These are phyloP conservation scores for Margaritispora aquatica DNA, from an alignment of 495 filamentous ascomycete species.

Conservation along the genomic window DNA sequence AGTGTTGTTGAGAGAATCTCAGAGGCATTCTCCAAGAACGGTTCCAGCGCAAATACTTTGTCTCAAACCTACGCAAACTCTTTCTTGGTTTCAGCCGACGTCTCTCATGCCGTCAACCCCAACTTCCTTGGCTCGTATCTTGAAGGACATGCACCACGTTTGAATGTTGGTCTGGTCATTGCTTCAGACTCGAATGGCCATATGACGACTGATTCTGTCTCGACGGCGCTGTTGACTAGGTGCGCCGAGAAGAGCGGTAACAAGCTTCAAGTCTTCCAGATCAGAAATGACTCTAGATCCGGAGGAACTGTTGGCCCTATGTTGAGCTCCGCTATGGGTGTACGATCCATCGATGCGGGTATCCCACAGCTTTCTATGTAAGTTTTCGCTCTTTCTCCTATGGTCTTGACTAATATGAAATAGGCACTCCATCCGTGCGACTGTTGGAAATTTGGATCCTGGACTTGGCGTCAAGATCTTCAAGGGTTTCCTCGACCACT, in stretches of 20 bases:
- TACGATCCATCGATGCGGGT: slow-evolving; percentile 83
- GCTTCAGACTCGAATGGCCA: slow-evolving; percentile 86
- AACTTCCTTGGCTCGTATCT: slow-evolving; percentile 83
- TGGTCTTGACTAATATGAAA: neutral
- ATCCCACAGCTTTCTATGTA: slow-evolving; percentile 87
- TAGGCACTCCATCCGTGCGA: slow-evolving; percentile 80
- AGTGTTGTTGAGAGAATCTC: slow-evolving; percentile 71
- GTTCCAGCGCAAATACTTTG: slow-evolving; percentile 59
- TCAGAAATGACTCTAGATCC: slow-evolving; percentile 79
- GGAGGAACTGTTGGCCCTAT: slow-evolving; percentile 96
- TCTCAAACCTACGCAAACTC: slow-evolving; percentile 85
- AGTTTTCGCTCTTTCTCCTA: neutral
- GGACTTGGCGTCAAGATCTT: slow-evolving; percentile 85
- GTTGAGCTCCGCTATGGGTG: slow-evolving; percentile 72
- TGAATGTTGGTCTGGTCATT: slow-evolving; percentile 87
- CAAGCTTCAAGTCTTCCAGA: slow-evolving; percentile 85
- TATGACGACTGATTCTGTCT: slow-evolving; percentile 85
- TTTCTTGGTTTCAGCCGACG: slow-evolving; percentile 89
- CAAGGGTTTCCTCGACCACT: slow-evolving; percentile 83
- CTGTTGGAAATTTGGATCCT: slow-evolving; percentile 79
- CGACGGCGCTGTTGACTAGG: slow-evolving; percentile 65
- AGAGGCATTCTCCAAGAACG: slow-evolving; percentile 52
- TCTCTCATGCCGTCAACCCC: slow-evolving; percentile 91
- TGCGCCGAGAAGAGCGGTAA: slow-evolving; percentile 64
- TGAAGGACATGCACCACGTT: slow-evolving; percentile 71